phyloP scores from a whole-genome alignment of 805 yeast genomes.

The Saccharomycopsis malanga region DNA sequence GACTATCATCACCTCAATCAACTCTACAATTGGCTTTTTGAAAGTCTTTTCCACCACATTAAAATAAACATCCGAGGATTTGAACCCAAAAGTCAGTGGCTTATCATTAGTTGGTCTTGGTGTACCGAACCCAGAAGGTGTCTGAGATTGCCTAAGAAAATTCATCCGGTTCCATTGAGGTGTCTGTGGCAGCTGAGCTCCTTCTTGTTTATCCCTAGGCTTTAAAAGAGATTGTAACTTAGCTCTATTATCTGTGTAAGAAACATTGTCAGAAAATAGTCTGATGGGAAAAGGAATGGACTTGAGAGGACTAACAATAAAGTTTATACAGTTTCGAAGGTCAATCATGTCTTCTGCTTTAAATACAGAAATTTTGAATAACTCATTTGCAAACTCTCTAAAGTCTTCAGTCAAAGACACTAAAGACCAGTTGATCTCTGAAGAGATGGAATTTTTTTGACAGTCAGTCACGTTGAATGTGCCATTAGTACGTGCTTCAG shows the following conservation, averaged over 20 bases:
- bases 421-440: conserved; percentile 28
- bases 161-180: neutral
- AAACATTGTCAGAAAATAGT: conserved; percentile 7
- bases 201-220: neutral
- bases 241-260: neutral
- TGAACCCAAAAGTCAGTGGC: neutral
- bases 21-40: conserved; percentile 26
- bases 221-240: too few relatives aligned
- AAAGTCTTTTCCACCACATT: conserved; percentile 31
- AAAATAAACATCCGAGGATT: conserved; percentile 25
- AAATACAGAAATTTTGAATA: conserved; percentile 31
- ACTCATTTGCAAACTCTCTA: conserved; percentile 38
- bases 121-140: conserved; percentile 26
- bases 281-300: conserved; percentile 31
- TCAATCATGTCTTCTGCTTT: conserved; percentile 28
- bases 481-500: neutral
- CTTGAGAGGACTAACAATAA: conserved; percentile 34
- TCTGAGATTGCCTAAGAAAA: neutral
- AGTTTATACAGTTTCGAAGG: conserved; percentile 39
- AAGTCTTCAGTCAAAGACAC: conserved; percentile 34
- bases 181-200: neutral
- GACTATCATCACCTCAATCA: conserved; percentile 27
- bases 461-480: neutral
- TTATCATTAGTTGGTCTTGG: conserved; percentile 31
- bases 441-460: neutral